These are phyloP conservation scores for Aspergillus jensenii DNA, from an alignment of 2,329 filamentous ascomycete species.

Conservation along the genomic window DNA sequence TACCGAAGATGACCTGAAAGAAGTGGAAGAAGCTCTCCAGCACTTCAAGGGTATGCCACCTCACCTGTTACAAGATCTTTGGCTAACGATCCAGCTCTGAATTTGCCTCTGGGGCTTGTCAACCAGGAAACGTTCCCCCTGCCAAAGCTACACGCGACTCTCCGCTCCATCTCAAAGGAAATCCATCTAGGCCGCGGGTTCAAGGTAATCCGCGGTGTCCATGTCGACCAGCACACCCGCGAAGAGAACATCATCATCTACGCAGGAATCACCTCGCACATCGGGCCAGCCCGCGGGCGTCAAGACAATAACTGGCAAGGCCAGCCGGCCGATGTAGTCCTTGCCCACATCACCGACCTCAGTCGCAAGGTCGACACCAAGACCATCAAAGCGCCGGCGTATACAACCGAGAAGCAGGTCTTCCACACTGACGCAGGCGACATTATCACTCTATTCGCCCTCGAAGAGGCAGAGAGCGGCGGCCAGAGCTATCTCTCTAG, in stretches of 20 bases:
- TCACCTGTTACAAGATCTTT: background rate
- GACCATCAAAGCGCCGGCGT: constrained; percentile 44
- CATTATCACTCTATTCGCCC: constrained; percentile 51
- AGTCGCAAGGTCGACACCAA: constrained; percentile 22
- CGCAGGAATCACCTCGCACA: constrained; percentile 44
- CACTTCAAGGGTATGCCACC: constrained; percentile 41
- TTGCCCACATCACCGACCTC: constrained; percentile 65
- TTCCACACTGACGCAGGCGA: constrained; percentile 60
- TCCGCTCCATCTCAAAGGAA: constrained; percentile 37
- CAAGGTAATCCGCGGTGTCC: constrained; percentile 45
- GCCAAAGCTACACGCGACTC: constrained; percentile 32
- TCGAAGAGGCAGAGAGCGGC: constrained; percentile 49
- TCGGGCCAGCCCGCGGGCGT: constrained; percentile 40
- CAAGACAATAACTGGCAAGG: constrained; percentile 40
- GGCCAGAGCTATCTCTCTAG: constrained; percentile 55
- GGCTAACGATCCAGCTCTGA: constrained; percentile 24
- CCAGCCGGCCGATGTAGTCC: constrained; percentile 47
- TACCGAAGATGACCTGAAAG: constrained; percentile 38
- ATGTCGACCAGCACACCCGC: constrained; percentile 35
- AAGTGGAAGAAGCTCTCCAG: constrained; percentile 44
- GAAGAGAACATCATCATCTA: constrained; percentile 45
- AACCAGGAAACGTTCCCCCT: constrained; percentile 48
- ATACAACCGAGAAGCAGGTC: constrained; percentile 44
- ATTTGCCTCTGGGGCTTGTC: constrained; percentile 39
- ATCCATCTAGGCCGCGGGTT: constrained; percentile 47